These are phyloP conservation scores for Kwoniella bestiolae DNA, from an alignment of 768 basidiomycete genomes.

Conservation along the genomic window DNA sequence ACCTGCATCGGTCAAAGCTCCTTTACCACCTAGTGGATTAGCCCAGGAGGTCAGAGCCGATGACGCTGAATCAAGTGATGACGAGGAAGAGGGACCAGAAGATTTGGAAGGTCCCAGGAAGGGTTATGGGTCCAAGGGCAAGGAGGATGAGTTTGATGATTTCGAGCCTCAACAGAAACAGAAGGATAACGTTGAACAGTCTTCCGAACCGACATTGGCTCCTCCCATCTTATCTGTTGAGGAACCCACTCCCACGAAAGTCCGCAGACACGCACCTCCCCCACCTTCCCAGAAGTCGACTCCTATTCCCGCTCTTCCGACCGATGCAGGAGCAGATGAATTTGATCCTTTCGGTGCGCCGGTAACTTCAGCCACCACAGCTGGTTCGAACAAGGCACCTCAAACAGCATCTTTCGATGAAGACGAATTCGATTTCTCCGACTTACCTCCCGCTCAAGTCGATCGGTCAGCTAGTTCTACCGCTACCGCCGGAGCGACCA, in stretches of 20 bases:
- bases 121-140: background rate
- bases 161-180: background rate
- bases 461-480: constrained; percentile 21
- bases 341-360: constrained; percentile 45
- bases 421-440: constrained; percentile 54
- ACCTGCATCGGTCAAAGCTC: constrained; percentile 4
- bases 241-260: constrained; percentile 21
- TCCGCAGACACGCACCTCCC: constrained; percentile 43
- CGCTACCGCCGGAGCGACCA: background rate
- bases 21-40: constrained; percentile 14
- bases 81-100: constrained; percentile 57
- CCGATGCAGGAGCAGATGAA: constrained; percentile 28
- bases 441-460: constrained; percentile 49
- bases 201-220: constrained; percentile 11
- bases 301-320: background rate
- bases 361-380: background rate
- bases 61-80: constrained; percentile 38
- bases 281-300: constrained; percentile 34
- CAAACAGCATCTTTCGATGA: constrained; percentile 46
- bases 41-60: constrained; percentile 2
- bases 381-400: constrained; percentile 24
- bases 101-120: constrained; percentile 52
- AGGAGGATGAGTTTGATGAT: constrained; percentile 12
- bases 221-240: constrained; percentile 22
- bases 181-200: background rate